Base-by-base conservation (phyloP, 2,329 filamentous ascomycete genomes). In the Thelonectria rubi region DNA sequence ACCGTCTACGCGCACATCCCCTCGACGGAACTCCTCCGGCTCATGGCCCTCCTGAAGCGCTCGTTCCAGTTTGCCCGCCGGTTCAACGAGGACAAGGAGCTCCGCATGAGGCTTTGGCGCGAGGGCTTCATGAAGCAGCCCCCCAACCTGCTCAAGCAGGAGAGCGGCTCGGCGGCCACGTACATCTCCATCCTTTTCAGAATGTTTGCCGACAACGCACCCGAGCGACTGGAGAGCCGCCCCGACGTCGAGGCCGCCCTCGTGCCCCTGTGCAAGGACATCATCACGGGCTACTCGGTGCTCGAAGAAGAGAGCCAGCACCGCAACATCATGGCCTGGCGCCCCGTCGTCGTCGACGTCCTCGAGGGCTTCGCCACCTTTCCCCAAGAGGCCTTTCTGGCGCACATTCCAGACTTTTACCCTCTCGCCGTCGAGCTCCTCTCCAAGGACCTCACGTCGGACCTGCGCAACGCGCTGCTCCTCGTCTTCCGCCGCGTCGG, bases 91-190 rank as follows among this genome's bases (percentile, higher is more conserved):
- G 94, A 99, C 79, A 97, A 97, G 78, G 95, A 98, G 68, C 83
- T 99, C 39, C 89, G 95, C 47, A 97, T 97, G 85, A 88, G 92
- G 17, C 84, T 99, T 17, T 99, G 96, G 93, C 86, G 93, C 52
- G 95, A 99, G 76, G 95, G 96, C 0, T 99, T 99, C 83, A 99
- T 99, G 95, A 97, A 97, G 79, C 95, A 99, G 75, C 94, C 95
- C 15, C 95, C 95, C 3, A 99, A 99, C 72, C 83, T 99, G 12
- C 85, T 99, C 30, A 99, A 99, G 80, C 95, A 99, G 76, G 95
- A 99, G 79, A 92, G 88, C 63, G 94, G 95, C 42, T 92, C 91
- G 57, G 95, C 95, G 1, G 92, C 92, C 2, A 97, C 96, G 1
- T 99, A 99, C 75, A 93, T 99, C 37, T 91, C 91, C 64, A 99